phyloP scores from a whole-genome alignment of 1,284 basidiomycete genomes.

The Ganoderma boninense region DNA sequence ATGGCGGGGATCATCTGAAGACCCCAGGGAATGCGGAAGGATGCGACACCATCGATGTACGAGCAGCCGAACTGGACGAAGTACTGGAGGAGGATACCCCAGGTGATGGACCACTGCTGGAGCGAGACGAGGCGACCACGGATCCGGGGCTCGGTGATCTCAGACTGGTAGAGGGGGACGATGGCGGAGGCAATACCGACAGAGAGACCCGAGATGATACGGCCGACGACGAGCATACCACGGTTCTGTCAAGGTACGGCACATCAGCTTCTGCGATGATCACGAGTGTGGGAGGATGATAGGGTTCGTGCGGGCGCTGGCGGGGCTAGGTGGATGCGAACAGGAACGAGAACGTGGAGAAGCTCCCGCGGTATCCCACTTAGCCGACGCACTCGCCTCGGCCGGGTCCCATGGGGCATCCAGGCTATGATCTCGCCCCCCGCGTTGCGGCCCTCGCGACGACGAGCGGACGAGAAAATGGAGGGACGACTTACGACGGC shows the following conservation, averaged over 20 bases:
- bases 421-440: not conserved
- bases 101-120: conserved; percentile 83
- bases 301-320: not conserved
- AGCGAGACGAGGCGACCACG: conserved; percentile 80
- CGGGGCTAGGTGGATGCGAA: not conserved
- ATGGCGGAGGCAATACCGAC: conserved; percentile 50
- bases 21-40: conserved; percentile 84
- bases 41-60: conserved; percentile 72
- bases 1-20: conserved; percentile 81
- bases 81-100: conserved; percentile 80
- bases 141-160: conserved; percentile 73
- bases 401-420: not conserved
- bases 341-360: not conserved
- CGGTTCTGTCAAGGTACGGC: conserved; percentile 53
- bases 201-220: conserved; percentile 52
- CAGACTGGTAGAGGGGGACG: conserved; percentile 65
- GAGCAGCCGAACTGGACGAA: conserved; percentile 81
- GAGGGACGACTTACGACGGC: conserved; percentile 52
- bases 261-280: conserved; percentile 15
- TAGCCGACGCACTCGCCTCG: not conserved
- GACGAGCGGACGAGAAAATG: not conserved
- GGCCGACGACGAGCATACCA: conserved; percentile 57
- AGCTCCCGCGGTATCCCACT: not conserved
- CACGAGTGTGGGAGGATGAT: not conserved
- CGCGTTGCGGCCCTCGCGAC: not conserved